These are phyloP conservation scores for Phalaenopsis equestris DNA, from an alignment of 106 monocot species.

Conservation along the genomic window DNA sequence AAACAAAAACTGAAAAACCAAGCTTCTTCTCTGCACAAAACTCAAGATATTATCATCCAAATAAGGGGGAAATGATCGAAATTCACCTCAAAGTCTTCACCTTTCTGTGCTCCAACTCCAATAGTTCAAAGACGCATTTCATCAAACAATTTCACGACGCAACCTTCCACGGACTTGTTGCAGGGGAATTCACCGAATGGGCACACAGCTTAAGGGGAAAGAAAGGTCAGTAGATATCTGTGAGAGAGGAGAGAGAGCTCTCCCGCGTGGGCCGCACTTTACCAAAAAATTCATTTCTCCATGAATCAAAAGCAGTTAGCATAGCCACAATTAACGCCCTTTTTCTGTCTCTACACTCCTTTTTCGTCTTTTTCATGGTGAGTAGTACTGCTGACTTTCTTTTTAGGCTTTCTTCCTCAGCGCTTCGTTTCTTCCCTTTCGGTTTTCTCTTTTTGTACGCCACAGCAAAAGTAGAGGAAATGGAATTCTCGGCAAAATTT, in stretches of 20 bases:
- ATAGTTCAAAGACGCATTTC: neutral
- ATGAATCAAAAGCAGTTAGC: constrained; percentile 1
- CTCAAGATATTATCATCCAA: neutral
- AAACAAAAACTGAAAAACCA: neutral
- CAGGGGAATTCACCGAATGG: neutral
- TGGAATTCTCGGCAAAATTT: neutral
- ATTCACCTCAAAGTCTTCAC: neutral
- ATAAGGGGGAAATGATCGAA: neutral
- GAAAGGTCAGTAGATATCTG: neutral
- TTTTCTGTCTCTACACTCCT: neutral
- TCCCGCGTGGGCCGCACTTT: constrained; percentile 2
- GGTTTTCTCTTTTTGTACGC: neutral
- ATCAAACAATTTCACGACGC: neutral
- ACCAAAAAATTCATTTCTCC: constrained; percentile 1
- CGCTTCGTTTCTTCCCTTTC: neutral
- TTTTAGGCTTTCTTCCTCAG: neutral
- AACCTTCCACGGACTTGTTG: neutral
- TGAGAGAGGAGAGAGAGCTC: neutral
- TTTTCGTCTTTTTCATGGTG: constrained; percentile 7
- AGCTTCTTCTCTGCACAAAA: neutral
- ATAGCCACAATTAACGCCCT: constrained; percentile 2
- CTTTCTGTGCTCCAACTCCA: neutral
- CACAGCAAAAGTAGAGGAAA: neutral
- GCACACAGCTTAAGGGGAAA: neutral
- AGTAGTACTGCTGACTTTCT: neutral